Evolutionary conservation across 2,329 filamentous ascomycete species (phyloP), one percentile per base, ranked within the genome.

Genomic region (Clonostachys rosea): DNA sequence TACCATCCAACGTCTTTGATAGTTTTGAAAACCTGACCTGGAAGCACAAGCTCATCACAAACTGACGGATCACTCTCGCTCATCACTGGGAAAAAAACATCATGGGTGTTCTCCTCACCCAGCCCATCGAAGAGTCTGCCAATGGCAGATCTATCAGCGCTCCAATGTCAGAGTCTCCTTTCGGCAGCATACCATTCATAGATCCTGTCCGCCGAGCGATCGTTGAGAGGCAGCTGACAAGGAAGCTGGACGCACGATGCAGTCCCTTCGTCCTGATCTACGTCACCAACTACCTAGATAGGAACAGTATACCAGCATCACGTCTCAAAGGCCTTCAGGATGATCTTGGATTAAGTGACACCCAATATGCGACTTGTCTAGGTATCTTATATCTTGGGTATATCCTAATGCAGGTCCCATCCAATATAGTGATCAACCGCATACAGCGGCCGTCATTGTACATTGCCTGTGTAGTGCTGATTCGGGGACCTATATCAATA

Each of bases 231-330:
- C 74, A 71, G 35, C 67, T 91, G 55, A 76, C 81, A 62, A 76
- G 82, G 54, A 91, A 89, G 67, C 81, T 91, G 47, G 87, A 91
- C 59, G 56, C 75, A 18, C 76, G 86, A 50, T 90, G 62, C 69
- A 84, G 62, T 70, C 78, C 87, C 54, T 78, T 90, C 48, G 79
- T 89, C 43, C 62, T 89, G 52, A 87, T 90, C 69, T 90, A 89
- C 59, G 87, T 90, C 60, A 73, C 70, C 62, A 89, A 90, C 66
- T 90, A 88, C 62, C 71, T 83, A 34, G 82, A 86, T 56, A 71
- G 82, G 35, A 84, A 85, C 60, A 85, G 87, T 61, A 86, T 87
- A 52, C 83, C 83, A 3, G 76, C 83, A 1, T 85, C 85, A 2
- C 74, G 79, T 17, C 71, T 88, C 44, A 79, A 81, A 58, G 83